Percentiles rank a stretch among this genome's conserved stretches.
These are phyloP conservation scores for Alloteropsis angusta DNA, from an alignment of 202 grass and related monocot species.

Conservation along the genomic window DNA sequence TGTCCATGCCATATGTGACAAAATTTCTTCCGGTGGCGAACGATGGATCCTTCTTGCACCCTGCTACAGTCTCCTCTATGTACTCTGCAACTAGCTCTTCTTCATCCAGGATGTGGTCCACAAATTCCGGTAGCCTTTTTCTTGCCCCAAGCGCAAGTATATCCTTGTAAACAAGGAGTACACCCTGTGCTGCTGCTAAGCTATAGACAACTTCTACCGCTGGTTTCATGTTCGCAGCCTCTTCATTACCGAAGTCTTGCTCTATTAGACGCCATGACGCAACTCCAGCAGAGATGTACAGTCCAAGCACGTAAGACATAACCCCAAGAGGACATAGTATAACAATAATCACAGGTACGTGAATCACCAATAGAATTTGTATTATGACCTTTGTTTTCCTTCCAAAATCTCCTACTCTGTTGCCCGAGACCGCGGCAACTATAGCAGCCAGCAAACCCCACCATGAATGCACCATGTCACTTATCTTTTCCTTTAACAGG, in stretches of 20 bases:
- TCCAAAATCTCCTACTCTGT: background rate
- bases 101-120: background rate
- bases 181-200: background rate
- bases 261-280: background rate
- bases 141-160: background rate
- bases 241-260: background rate
- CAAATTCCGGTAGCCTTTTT: background rate
- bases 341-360: background rate
- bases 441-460: background rate
- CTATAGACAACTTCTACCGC: background rate
- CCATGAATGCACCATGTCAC: background rate
- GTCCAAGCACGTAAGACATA: background rate
- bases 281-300: background rate
- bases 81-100: background rate
- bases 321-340: background rate
- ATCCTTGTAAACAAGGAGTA: background rate
- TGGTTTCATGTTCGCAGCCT: background rate
- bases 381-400: background rate
- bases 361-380: background rate
- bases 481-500: background rate
- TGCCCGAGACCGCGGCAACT: background rate
- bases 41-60: background rate
- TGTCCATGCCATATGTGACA: background rate
- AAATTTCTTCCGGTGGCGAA: background rate
- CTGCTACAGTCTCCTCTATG: background rate